Percentiles rank a stretch among this genome's conserved stretches.
Evolutionary conservation across 2,329 filamentous ascomycete genomes (phyloP).

Genomic region (Fusarium circinatum): DNA sequence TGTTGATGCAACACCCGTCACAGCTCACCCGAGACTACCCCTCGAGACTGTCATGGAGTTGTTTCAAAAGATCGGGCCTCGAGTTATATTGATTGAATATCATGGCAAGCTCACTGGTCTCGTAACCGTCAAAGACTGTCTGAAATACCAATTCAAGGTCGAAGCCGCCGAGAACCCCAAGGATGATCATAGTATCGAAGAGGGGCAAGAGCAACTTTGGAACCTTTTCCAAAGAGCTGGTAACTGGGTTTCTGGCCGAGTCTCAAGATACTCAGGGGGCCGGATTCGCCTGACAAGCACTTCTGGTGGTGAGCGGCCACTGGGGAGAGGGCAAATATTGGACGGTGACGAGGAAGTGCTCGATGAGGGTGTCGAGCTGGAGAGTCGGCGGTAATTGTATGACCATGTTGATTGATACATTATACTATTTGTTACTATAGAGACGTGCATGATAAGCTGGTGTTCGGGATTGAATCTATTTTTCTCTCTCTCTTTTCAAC

Average conservation of each 20-base stretch:
- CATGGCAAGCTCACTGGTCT: slow-evolving; percentile 84
- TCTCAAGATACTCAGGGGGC: slow-evolving; percentile 65
- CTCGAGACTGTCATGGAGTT: slow-evolving; percentile 98
- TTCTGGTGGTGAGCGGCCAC: slow-evolving; percentile 49
- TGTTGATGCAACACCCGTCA: slow-evolving; percentile 88
- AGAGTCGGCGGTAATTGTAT: slow-evolving; percentile 46
- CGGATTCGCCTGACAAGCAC: slow-evolving; percentile 62
- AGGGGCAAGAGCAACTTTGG: slow-evolving; percentile 75
- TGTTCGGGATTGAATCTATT: slow-evolving; percentile 33
- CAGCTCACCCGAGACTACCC: slow-evolving; percentile 88
- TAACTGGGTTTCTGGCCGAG: slow-evolving; percentile 67
- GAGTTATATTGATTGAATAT: slow-evolving; percentile 92
- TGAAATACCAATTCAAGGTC: slow-evolving; percentile 97
- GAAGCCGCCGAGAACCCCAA: slow-evolving; percentile 83
- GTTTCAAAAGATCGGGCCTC: slow-evolving; percentile 96
- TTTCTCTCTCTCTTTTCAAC: neutral
- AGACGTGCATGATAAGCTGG: slow-evolving; percentile 34
- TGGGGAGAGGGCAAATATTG: slow-evolving; percentile 58
- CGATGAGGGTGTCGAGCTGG: slow-evolving; percentile 57
- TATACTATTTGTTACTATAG: slow-evolving; percentile 22
- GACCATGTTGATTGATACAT: neutral
- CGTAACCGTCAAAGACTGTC: slow-evolving; percentile 95
- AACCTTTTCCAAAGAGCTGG: slow-evolving; percentile 61
- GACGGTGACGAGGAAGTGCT: slow-evolving; percentile 55
- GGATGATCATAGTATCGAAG: slow-evolving; percentile 64